Evolutionary conservation across 169 alveolate species (phyloP).

Genomic region (Eimeria necatrix): DNA sequence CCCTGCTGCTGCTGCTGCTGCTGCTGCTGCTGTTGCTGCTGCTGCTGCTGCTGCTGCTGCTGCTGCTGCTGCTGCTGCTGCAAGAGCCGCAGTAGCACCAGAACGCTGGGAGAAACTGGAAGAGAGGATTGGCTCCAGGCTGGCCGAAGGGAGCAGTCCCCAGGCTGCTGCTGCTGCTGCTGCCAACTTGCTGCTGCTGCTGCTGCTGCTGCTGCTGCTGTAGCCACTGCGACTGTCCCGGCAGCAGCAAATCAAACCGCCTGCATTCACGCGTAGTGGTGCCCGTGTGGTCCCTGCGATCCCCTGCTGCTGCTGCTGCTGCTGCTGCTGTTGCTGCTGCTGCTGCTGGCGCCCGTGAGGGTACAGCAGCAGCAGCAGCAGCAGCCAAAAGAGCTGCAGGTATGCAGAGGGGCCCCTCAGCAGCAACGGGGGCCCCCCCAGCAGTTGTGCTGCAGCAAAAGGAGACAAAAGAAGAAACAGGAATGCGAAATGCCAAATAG

Average conservation of each 20-base stretch:
- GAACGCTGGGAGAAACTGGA: neutral
- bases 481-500: neutral
- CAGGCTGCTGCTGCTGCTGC: constrained; percentile 17
- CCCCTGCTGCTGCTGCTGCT: constrained; percentile 6
- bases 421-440: neutral
- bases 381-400: neutral
- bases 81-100: constrained; percentile 17
- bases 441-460: neutral
- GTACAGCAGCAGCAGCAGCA: neutral
- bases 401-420: neutral
- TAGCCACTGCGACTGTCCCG: too few species aligned
- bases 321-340: neutral
- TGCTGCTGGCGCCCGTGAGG: neutral
- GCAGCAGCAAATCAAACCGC: neutral
- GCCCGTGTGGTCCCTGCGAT: too few species aligned
- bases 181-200: neutral
- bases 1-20: neutral
- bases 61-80: constrained; percentile 16
- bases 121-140: neutral
- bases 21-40: neutral
- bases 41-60: constrained; percentile 12
- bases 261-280: neutral
- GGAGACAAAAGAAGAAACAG: constrained; percentile 10
- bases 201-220: neutral
- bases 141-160: neutral